A percentile compares a stretch with the other conserved stretches of the same genome.
Conservation (phyloP, 768 basidiomycete species). For the Amanita rimosa region DNA sequence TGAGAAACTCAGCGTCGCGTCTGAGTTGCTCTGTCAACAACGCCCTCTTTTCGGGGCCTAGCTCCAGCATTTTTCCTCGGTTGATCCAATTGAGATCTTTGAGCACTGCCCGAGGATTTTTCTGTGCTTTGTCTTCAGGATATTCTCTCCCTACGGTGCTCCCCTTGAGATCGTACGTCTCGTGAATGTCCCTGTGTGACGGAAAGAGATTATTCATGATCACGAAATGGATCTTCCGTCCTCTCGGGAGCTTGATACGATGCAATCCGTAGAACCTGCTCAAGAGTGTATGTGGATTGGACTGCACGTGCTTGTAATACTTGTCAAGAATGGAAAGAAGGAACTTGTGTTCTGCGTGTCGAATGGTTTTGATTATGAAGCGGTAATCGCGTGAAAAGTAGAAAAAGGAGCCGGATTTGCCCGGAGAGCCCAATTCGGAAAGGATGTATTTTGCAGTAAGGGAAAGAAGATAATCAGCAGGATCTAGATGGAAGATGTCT, state of each 20-base stretch:
- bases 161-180: conserved; percentile 95
- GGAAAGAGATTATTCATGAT: conserved; percentile 99
- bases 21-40: conserved; percentile 84
- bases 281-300: conserved; percentile 87
- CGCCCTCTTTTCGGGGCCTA: conserved; percentile 95
- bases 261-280: conserved; percentile 96
- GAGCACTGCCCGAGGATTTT: conserved; percentile 78
- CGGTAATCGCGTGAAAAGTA: conserved; percentile 98
- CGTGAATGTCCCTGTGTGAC: conserved; percentile 93
- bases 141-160: conserved; percentile 85
- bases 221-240: conserved; percentile 95
- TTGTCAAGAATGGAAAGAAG: conserved; percentile 71
- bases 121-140: conserved; percentile 69
- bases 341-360: conserved; percentile 90
- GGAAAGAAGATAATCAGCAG: conserved; percentile 94
- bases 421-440: conserved; percentile 94
- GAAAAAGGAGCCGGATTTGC: conserved; percentile 98
- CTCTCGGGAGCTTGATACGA: conserved; percentile 90
- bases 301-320: conserved; percentile 79
- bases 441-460: conserved; percentile 97
- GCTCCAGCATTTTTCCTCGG: conserved; percentile 59
- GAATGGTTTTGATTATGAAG: conserved; percentile 99
- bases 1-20: conserved; percentile 79
- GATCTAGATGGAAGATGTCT: conserved; percentile 90
- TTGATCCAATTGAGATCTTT: conserved; percentile 98